Percentiles rank a stretch among this genome's conserved stretches.
These are phyloP conservation scores for Yamadazyma laniorum DNA, from an alignment of 805 yeast genomes.

Conservation along the genomic window DNA sequence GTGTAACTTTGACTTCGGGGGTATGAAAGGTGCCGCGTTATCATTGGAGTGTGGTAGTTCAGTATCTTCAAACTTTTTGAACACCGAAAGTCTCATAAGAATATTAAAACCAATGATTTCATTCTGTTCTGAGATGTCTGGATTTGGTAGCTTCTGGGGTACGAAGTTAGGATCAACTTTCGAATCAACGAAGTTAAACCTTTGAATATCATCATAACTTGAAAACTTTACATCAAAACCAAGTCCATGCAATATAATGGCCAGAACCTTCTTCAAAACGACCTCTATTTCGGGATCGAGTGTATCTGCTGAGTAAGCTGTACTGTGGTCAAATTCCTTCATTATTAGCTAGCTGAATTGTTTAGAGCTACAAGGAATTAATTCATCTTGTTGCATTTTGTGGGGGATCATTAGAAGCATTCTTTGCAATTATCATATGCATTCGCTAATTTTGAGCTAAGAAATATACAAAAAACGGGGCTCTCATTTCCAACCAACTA, in stretches of 20 bases:
- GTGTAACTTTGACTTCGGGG: neutral
- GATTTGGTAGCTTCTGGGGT: conserved; percentile 3
- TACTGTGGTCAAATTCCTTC: too few relatives aligned
- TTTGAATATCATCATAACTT: neutral
- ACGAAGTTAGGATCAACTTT: neutral
- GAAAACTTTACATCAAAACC: conserved; percentile 5
- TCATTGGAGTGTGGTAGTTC: conserved; percentile 2
- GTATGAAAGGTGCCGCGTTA: conserved; percentile 1
- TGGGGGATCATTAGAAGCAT: too few relatives aligned
- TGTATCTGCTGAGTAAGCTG: too few relatives aligned
- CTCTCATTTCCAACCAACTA: too few relatives aligned
- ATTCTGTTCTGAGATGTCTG: conserved; percentile 4
- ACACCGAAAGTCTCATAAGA: neutral
- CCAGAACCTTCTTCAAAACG: conserved; percentile 2
- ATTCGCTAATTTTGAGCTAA: too few relatives aligned
- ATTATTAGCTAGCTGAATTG: too few relatives aligned
- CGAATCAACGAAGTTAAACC: conserved; percentile 2
- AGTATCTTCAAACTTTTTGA: neutral
- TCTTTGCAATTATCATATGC: too few relatives aligned
- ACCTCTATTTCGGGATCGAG: conserved; percentile 5
- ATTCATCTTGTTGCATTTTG: too few relatives aligned
- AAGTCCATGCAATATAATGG: conserved; percentile 1
- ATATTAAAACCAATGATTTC: conserved; percentile 1
- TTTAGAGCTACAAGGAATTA: too few relatives aligned
- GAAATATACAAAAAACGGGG: too few relatives aligned